Evolutionary conservation across 768 basidiomycete genomes (phyloP), one percentile per base, ranked within the genome.

Genomic region (Macrolepiota fuliginosa): DNA sequence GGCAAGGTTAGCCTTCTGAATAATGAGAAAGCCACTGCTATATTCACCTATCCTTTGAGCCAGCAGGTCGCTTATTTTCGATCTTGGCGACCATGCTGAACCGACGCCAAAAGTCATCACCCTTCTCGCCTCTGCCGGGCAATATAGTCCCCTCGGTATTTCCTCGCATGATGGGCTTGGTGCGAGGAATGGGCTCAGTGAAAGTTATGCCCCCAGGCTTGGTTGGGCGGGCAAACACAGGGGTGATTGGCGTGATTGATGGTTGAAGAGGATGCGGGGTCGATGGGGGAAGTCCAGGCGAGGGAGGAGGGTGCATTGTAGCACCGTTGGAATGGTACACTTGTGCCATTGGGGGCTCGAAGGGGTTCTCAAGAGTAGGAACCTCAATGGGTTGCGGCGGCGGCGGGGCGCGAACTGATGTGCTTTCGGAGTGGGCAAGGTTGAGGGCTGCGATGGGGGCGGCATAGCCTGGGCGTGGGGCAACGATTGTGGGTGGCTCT

Each of bases 21-120:
- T 32, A 36, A 17, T 15, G 27, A 60, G 39, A 56, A 22, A 39
- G 15, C 27, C 54, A 40, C 57, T 13, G 36, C 13, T 39, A 49
- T 58, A 58, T 32, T 74, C 77, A 74, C 72, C 81, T 79, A 66
- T 84, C 72, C 63, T 76, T 85, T 68, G 79, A 68, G 10, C 70
- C 64, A 7, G 68, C 52, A 3, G 74, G 71, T 63, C 76, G 79
- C 59, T 67, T 68, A 60, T 75, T 77, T 65, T 89, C 86, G 62
- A 87, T 85, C 69, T 85, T 90, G 9, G 85, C 91, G 63, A 93
- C 86, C 79, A 92, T 91, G 63, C 88, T 90, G 74, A 93, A 94
- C 40, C 92, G 80, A 62, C 89, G 79, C 92, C 92, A 94, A 74
- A 94, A 93, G 67, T 92, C 89, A 67, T 93, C 91, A 0, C 90